A percentile compares a stretch with the other conserved stretches of the same genome.
Conservation (phyloP, 2,329 filamentous ascomycete species). For the Herpomyces periplanetae region DNA sequence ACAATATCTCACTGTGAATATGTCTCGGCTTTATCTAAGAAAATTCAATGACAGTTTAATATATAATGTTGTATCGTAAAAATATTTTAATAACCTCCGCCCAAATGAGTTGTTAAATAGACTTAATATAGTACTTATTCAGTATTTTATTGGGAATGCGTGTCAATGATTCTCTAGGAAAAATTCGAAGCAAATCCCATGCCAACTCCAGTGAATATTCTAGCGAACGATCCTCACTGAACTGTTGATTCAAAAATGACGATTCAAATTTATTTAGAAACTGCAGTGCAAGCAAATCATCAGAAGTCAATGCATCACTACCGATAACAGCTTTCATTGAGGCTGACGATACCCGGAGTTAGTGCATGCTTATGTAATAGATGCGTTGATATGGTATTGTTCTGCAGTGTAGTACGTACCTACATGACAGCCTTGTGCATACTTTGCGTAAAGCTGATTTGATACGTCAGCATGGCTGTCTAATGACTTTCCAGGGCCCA, state of each 20-base stretch:
- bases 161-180: slow-evolving; percentile 90
- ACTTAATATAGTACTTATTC: too few relatives aligned
- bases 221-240: slow-evolving; percentile 68
- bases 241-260: slow-evolving; percentile 59
- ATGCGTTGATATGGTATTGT: too few relatives aligned
- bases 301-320: slow-evolving; percentile 71
- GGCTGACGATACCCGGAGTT: too few relatives aligned
- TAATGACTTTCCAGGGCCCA: slow-evolving; percentile 80
- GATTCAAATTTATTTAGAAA: slow-evolving; percentile 96
- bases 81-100: too few relatives aligned
- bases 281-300: slow-evolving; percentile 89
- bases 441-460: slow-evolving; percentile 97
- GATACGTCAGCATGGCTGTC: slow-evolving; percentile 94
- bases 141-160: too few relatives aligned
- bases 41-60: too few relatives aligned
- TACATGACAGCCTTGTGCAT: slow-evolving; percentile 90
- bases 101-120: too few relatives aligned
- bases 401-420: slow-evolving; percentile 8
- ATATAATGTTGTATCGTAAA: too few relatives aligned
- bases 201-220: slow-evolving; percentile 79
- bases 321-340: slow-evolving; percentile 98
- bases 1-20: too few relatives aligned
- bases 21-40: too few relatives aligned
- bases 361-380: too few relatives aligned
- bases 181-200: slow-evolving; percentile 83